These are phyloP conservation scores for Fragaria ananassa DNA, from an alignment of 306 rosid species.

Conservation along the genomic window DNA sequence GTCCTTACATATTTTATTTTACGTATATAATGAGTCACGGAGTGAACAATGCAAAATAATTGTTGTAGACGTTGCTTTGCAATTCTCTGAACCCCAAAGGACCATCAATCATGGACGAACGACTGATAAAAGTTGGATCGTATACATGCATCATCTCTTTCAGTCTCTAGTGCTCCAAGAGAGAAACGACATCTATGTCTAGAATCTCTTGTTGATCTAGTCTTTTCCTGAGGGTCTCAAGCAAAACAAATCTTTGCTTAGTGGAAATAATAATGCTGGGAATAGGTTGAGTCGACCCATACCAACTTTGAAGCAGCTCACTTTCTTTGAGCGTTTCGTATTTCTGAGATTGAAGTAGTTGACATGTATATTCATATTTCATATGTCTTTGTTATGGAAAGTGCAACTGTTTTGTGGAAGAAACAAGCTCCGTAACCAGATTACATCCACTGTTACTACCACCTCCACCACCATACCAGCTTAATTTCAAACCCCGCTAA, in stretches of 20 bases:
- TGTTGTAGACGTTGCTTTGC: not conserved
- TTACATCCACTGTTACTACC: no score
- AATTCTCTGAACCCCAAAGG: not conserved
- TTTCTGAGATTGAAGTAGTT: not conserved
- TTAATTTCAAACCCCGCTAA: no score
- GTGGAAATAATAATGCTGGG: not conserved
- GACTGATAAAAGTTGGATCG: not conserved
- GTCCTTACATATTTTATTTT: not conserved
- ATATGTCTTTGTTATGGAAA: not conserved
- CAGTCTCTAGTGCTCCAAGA: not conserved
- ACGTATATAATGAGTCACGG: not conserved
- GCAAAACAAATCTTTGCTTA: not conserved
- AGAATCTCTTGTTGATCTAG: not conserved
- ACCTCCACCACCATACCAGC: no score
- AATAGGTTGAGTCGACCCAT: not conserved
- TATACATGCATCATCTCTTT: not conserved
- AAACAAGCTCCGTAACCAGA: no score
- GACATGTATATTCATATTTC: not conserved
- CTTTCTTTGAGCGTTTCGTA: not conserved
- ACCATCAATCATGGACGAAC: not conserved
- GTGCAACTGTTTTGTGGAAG: no score
- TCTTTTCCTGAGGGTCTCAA: not conserved
- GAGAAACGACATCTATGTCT: slow-evolving; percentile 8
- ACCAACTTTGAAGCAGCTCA: not conserved
- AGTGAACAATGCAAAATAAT: slow-evolving; percentile 3